Conservation (phyloP, 1,139 yeast genomes). For the Candida glucosophila region DNA sequence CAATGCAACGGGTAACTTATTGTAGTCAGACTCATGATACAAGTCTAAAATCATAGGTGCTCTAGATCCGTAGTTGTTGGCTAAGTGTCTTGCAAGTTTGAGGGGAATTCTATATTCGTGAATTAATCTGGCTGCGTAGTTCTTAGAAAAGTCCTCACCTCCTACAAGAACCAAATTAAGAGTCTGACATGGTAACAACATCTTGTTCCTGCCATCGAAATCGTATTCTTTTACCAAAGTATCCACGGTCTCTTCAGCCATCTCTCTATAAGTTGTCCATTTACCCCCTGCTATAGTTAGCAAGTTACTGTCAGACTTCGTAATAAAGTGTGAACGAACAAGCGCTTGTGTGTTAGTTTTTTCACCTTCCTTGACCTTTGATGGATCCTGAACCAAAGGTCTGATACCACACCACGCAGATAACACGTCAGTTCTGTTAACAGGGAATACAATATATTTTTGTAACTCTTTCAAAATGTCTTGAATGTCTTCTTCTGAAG, state of each 20-base stretch:
- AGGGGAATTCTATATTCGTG: slow-evolving; percentile 73
- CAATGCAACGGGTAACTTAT: slow-evolving; percentile 55
- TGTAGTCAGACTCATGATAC: slow-evolving; percentile 43
- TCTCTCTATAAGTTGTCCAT: slow-evolving; percentile 97
- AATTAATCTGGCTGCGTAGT: slow-evolving; percentile 70
- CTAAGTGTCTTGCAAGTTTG: slow-evolving; percentile 72
- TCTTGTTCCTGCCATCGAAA: slow-evolving; percentile 22
- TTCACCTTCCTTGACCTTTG: slow-evolving; percentile 40
- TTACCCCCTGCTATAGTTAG: slow-evolving; percentile 94
- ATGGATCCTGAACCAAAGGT: slow-evolving; percentile 88
- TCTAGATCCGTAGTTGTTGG: slow-evolving; percentile 85
- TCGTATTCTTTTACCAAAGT: slow-evolving; percentile 50
- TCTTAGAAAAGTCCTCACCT: slow-evolving; percentile 58
- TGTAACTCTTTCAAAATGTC: slow-evolving; percentile 84
- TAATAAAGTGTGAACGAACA: slow-evolving; percentile 82
- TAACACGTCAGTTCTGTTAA: slow-evolving; percentile 80
- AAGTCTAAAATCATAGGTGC: slow-evolving; percentile 71
- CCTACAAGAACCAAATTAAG: slow-evolving; percentile 62
- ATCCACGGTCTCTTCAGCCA: slow-evolving; percentile 93
- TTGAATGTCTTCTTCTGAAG: slow-evolving; percentile 82
- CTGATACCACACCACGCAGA: slow-evolving; percentile 98
- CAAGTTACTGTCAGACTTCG: slow-evolving; percentile 64
- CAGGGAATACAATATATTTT: slow-evolving; percentile 83
- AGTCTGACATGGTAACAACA: slow-evolving; percentile 53
- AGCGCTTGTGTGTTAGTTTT: slow-evolving; percentile 63